Percentiles rank a stretch among this genome's conserved stretches.
These are phyloP conservation scores for Carex myosuroides DNA, from an alignment of 176 grass and related monocot species.

Conservation along the genomic window DNA sequence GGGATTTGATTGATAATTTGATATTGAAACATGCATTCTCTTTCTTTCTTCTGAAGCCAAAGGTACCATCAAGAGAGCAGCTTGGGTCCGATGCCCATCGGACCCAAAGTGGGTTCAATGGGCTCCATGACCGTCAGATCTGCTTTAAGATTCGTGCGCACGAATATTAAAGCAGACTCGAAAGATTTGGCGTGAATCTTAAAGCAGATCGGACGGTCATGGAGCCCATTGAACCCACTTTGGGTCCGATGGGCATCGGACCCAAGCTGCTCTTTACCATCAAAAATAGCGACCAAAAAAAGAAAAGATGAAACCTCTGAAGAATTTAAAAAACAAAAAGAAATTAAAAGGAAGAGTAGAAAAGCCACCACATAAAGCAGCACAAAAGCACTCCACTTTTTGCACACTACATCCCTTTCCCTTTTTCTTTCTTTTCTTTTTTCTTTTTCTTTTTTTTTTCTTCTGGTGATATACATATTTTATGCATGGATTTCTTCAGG, in stretches of 20 bases:
- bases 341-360: not conserved
- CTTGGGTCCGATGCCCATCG: too few species aligned
- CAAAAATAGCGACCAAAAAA: not conserved
- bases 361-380: conserved; percentile 8
- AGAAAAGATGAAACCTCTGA: not conserved
- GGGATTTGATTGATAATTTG: not conserved
- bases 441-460: not conserved
- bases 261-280: too few species aligned
- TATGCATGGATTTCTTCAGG: not conserved
- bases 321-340: conserved; percentile 5
- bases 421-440: not conserved
- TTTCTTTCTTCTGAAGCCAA: not conserved
- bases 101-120: too few species aligned
- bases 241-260: too few species aligned
- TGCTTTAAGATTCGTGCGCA: too few species aligned
- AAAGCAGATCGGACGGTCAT: too few species aligned
- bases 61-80: not conserved
- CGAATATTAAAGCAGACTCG: too few species aligned
- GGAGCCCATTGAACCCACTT: too few species aligned
- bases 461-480: not conserved
- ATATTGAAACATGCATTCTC: not conserved
- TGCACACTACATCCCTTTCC: conserved; percentile 7
- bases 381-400: conserved; percentile 20
- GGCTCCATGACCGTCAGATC: too few species aligned
- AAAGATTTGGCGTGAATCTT: too few species aligned